phyloP scores from a whole-genome alignment of 2,329 filamentous ascomycete species.

The Neofusicoccum cordaticola region DNA sequence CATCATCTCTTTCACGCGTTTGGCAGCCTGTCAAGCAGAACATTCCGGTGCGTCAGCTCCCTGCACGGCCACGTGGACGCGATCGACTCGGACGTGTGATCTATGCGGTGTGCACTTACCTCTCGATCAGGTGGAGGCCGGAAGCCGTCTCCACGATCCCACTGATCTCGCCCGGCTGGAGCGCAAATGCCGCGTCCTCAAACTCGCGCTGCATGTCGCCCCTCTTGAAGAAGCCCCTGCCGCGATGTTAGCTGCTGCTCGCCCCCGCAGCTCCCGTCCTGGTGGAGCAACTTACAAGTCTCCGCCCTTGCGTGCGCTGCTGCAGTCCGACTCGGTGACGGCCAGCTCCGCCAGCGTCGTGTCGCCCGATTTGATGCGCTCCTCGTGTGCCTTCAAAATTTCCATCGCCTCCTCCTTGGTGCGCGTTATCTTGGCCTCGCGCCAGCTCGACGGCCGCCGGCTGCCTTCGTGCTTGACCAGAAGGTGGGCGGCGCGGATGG shows the following conservation, averaged over 20 bases:
- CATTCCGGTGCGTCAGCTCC: background rate
- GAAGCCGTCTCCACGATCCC: constrained; percentile 87
- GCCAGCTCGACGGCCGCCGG: constrained; percentile 88
- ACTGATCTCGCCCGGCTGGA: constrained; percentile 84
- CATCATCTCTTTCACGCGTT: background rate
- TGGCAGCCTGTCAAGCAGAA: constrained; percentile 9
- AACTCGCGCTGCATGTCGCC: constrained; percentile 99
- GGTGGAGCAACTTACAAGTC: constrained; percentile 63
- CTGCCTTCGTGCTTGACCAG: constrained; percentile 91
- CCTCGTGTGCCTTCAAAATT: constrained; percentile 73
- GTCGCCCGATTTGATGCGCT: constrained; percentile 69
- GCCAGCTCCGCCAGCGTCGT: constrained; percentile 77
- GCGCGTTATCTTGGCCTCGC: constrained; percentile 83
- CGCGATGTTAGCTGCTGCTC: constrained; percentile 19
- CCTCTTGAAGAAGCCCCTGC: constrained; percentile 81
- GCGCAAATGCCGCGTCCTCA: constrained; percentile 89
- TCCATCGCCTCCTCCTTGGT: constrained; percentile 79
- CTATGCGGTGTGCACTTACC: constrained; percentile 53
- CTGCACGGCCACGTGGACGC: constrained; percentile 13
- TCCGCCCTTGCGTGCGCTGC: constrained; percentile 87
- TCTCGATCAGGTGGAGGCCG: constrained; percentile 91
- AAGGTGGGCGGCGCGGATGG: constrained; percentile 90
- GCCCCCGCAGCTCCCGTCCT: background rate
- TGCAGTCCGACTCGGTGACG: constrained; percentile 88
- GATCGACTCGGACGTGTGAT: background rate